phyloP scores from a whole-genome alignment of 2,329 filamentous ascomycete genomes.

The Hypoxylon sp. region DNA sequence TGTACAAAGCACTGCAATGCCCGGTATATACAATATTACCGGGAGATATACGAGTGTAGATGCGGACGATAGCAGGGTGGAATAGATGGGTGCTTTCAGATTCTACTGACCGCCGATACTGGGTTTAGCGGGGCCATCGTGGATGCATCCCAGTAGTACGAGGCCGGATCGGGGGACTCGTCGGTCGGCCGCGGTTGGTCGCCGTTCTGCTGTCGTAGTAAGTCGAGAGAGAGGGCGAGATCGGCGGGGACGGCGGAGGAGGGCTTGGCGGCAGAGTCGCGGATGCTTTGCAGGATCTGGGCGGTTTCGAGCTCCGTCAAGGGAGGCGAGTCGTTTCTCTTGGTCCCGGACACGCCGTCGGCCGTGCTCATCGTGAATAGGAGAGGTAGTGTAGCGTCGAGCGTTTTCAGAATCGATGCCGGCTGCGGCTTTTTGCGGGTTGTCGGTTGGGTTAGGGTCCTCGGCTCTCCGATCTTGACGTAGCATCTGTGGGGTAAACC shows the following conservation, averaged over 20 bases:
- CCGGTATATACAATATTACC: background rate
- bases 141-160: conserved; percentile 64
- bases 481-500: background rate
- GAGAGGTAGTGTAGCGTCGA: conserved; percentile 23
- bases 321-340: conserved; percentile 28
- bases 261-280: conserved; percentile 25
- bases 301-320: conserved; percentile 38
- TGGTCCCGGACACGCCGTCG: conserved; percentile 20
- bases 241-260: conserved; percentile 37
- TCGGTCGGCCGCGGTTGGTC: conserved; percentile 1
- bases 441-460: background rate
- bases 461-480: background rate
- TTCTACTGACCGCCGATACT: conserved; percentile 60
- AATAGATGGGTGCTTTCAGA: conserved; percentile 12
- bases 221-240: conserved; percentile 40
- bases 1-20: conserved; percentile 4
- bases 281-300: conserved; percentile 38
- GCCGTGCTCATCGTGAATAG: conserved; percentile 20
- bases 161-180: conserved; percentile 43
- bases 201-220: no score
- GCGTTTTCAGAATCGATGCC: conserved; percentile 9
- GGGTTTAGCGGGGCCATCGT: conserved; percentile 65
- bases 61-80: conserved; percentile 8
- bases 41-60: background rate
- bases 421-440: background rate